These are phyloP conservation scores for Mycena olivaceomarginata DNA, from an alignment of 768 basidiomycete genomes.

Conservation along the genomic window DNA sequence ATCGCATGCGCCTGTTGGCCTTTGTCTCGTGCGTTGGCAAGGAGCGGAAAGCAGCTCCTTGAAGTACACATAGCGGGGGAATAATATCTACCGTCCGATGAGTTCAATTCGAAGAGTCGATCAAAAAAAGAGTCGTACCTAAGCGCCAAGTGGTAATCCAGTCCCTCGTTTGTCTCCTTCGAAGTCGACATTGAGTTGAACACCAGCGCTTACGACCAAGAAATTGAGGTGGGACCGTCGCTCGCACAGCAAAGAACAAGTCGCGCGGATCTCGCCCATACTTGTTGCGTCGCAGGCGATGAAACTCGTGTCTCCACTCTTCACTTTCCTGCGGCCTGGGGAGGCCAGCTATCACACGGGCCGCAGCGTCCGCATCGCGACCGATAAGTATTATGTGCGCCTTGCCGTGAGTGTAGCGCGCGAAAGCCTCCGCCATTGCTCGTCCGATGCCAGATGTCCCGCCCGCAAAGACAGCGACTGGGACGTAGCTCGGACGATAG, in stretches of 20 bases:
- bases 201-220: conserved; percentile 50
- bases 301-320: conserved; percentile 53
- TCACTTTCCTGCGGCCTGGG: conserved; percentile 34
- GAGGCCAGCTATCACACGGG: conserved; percentile 18
- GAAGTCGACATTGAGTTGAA: conserved; percentile 28
- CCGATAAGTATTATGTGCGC: conserved; percentile 55
- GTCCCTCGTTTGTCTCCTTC: conserved; percentile 56
- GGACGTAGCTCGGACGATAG: conserved; percentile 18
- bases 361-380: conserved; percentile 55
- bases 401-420: conserved; percentile 49
- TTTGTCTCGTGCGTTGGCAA: conserved; percentile 52
- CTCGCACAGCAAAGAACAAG: conserved; percentile 6
- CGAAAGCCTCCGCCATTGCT: conserved; percentile 56
- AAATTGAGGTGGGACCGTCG: conserved; percentile 56
- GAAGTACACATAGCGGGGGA: conserved; percentile 58
- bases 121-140: conserved; percentile 25
- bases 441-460: conserved; percentile 51
- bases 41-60: conserved; percentile 56
- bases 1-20: conserved; percentile 43
- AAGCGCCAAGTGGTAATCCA: conserved; percentile 56
- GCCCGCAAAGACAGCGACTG: conserved; percentile 41
- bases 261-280: conserved; percentile 54
- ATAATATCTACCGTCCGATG: conserved; percentile 49
- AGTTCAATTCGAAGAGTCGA: too few species aligned
- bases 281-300: conserved; percentile 56